A percentile compares a stretch with the other conserved stretches of the same genome.
These are phyloP conservation scores for Pichia phayaonensis DNA, from an alignment of 805 yeast genomes.

Conservation along the genomic window DNA sequence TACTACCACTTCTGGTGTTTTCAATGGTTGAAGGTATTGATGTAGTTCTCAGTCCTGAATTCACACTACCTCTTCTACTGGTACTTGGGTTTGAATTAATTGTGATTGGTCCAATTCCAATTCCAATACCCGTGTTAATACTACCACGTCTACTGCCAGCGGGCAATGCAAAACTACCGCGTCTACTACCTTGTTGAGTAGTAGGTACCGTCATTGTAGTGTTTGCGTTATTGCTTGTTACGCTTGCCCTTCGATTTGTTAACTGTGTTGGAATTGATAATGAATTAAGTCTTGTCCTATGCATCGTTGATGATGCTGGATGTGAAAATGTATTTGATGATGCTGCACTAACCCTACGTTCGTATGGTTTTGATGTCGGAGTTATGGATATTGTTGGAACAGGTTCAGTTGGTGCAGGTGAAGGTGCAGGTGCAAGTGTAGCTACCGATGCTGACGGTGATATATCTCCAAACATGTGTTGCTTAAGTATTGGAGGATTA, in stretches of 20 bases:
- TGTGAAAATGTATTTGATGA: background rate
- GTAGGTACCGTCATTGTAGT: background rate
- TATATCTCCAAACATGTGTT: background rate
- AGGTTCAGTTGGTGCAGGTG: background rate
- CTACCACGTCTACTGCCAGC: background rate
- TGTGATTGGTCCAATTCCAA: background rate
- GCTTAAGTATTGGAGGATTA: background rate
- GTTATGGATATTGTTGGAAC: background rate
- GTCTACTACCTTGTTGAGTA: background rate
- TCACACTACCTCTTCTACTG: background rate
- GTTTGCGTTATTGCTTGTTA: background rate
- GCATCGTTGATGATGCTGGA: background rate
- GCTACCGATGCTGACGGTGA: background rate
- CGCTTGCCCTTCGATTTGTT: background rate
- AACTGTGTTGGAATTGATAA: slow-evolving; percentile 11
- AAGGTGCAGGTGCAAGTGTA: background rate
- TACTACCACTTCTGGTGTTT: slow-evolving; percentile 1
- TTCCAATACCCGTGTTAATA: background rate
- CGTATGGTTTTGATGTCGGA: background rate
- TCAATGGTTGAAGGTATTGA: background rate
- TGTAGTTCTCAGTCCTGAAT: background rate
- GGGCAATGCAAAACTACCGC: background rate
- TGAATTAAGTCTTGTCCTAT: slow-evolving; percentile 8
- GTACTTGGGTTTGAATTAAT: background rate
- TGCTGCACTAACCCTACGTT: background rate